phyloP scores from a whole-genome alignment of 2,329 filamentous ascomycete species.

The Bipolaris zeicola region DNA sequence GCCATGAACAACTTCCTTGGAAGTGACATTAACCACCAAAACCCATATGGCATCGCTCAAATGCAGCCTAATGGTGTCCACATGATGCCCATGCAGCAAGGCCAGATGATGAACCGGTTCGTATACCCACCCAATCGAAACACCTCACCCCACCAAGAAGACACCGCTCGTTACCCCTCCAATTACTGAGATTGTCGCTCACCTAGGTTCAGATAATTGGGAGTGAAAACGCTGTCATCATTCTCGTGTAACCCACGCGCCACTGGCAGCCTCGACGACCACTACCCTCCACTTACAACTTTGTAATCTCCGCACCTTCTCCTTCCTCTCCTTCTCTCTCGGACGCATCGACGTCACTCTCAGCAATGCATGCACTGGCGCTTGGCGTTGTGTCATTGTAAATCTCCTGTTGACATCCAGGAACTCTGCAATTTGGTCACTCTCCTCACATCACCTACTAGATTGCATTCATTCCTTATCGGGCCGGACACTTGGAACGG shows the following conservation, averaged over 20 bases:
- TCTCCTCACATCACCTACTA: constrained; percentile 9
- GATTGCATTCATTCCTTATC: constrained; percentile 23
- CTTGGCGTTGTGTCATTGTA: constrained; percentile 38
- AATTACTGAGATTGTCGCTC: constrained; percentile 36
- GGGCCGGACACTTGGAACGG: constrained; percentile 13
- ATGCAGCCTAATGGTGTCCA: constrained; percentile 50
- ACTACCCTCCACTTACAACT: constrained; percentile 23
- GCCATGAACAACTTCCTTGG: constrained; percentile 58
- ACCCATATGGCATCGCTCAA: constrained; percentile 57
- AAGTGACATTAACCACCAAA: constrained; percentile 52
- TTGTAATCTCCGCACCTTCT: constrained; percentile 39
- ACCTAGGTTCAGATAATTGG: constrained; percentile 40
- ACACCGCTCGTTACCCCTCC: constrained; percentile 34
- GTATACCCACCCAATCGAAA: constrained; percentile 34
- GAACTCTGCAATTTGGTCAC: constrained; percentile 13
- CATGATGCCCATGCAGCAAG: constrained; percentile 49
- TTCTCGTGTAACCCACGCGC: constrained; percentile 14
- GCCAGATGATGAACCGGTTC: constrained; percentile 49
- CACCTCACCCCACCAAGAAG: constrained; percentile 32
- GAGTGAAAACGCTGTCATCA: constrained; percentile 21
- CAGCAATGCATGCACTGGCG: constrained; percentile 36
- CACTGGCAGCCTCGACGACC: constrained; percentile 13
- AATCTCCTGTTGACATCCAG: constrained; percentile 22
- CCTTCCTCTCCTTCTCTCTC: constrained; percentile 25
- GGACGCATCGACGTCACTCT: constrained; percentile 28